These are phyloP conservation scores for Eudorina sp. DNA, from an alignment of 139 green algal species.

Conservation along the genomic window DNA sequence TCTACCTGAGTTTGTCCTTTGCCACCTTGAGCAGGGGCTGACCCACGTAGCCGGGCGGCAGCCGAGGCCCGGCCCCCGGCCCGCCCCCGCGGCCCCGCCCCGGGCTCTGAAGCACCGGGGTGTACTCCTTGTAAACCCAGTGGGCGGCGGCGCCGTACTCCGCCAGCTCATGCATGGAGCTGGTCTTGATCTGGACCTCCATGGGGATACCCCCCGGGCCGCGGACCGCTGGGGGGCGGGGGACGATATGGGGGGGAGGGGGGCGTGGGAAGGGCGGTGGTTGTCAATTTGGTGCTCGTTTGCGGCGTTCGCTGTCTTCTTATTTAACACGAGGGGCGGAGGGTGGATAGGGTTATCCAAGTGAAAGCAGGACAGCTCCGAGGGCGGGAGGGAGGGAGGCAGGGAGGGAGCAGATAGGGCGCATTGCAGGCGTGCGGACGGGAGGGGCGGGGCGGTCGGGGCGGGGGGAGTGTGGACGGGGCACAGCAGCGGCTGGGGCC, in stretches of 20 bases:
- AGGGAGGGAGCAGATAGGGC: too few relatives aligned
- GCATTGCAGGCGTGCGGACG: too few relatives aligned
- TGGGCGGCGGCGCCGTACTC: conserved; percentile 90
- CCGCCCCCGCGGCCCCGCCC: conserved; percentile 23
- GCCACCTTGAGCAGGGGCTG: conserved; percentile 69
- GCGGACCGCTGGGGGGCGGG: conserved; percentile 36
- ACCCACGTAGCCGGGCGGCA: conserved; percentile 51
- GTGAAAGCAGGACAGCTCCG: too few relatives aligned
- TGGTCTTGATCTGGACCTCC: conserved; percentile 83
- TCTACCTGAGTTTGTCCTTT: conserved; percentile 60
- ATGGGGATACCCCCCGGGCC: conserved; percentile 82
- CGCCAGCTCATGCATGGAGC: conserved; percentile 79
- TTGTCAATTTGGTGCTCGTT: neutral
- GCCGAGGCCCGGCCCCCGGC: neutral
- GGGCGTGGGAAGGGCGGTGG: neutral
- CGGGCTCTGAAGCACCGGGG: conserved; percentile 33
- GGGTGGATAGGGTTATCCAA: too few relatives aligned
- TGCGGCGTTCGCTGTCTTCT: neutral
- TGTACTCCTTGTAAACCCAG: conserved; percentile 89
- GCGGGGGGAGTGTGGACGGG: too few relatives aligned
- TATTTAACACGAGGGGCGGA: too few relatives aligned
- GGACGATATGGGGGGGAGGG: neutral
- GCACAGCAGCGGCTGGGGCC: too few relatives aligned
- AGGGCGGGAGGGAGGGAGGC: too few relatives aligned
- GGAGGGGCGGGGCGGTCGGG: too few relatives aligned